Percentiles rank a stretch among this genome's conserved stretches.
phyloP scores from a whole-genome alignment of 2,329 filamentous ascomycete genomes.

The Conoideocrella luteorostrata region DNA sequence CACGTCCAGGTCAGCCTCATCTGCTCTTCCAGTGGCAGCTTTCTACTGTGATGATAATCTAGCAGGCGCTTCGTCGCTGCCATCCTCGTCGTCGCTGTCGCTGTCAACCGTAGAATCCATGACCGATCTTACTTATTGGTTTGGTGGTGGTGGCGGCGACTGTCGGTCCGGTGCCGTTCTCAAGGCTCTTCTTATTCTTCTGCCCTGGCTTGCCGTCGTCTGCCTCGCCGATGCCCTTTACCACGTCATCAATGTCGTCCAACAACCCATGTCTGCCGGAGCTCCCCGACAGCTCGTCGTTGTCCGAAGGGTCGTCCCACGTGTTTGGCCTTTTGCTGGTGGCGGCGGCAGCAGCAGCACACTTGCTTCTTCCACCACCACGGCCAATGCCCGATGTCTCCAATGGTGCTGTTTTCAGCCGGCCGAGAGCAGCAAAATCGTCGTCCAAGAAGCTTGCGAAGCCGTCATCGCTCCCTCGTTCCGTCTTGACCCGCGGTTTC shows the following conservation, averaged over 20 bases:
- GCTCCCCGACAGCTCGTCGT: no score
- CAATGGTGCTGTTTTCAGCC: conserved; percentile 28
- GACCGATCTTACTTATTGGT: conserved; percentile 41
- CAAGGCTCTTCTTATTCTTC: conserved; percentile 63
- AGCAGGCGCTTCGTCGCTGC: conserved; percentile 62
- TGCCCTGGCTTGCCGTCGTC: conserved; percentile 56
- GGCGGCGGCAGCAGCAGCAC: no score
- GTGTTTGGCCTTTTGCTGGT: conserved; percentile 12
- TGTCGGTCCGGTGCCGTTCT: conserved; percentile 56
- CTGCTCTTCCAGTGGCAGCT: conserved; percentile 29
- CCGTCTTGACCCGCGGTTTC: conserved; percentile 41
- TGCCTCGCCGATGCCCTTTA: conserved; percentile 71
- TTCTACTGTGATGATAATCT: conserved; percentile 57
- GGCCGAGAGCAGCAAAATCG: conserved; percentile 40
- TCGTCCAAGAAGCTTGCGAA: conserved; percentile 55
- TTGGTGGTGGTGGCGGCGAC: conserved; percentile 33
- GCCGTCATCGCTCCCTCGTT: conserved; percentile 36
- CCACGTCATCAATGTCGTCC: conserved; percentile 80
- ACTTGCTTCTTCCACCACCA: conserved; percentile 12
- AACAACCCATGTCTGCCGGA: conserved; percentile 68
- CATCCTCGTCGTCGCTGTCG: conserved; percentile 58
- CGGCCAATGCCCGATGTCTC: no score
- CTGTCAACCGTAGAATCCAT: no score
- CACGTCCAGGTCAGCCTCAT: no score
- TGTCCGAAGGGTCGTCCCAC: conserved; percentile 48